Evolutionary conservation across 352 stramenopile genomes (phyloP).

Genomic region (Phytophthora boehmeriae): DNA sequence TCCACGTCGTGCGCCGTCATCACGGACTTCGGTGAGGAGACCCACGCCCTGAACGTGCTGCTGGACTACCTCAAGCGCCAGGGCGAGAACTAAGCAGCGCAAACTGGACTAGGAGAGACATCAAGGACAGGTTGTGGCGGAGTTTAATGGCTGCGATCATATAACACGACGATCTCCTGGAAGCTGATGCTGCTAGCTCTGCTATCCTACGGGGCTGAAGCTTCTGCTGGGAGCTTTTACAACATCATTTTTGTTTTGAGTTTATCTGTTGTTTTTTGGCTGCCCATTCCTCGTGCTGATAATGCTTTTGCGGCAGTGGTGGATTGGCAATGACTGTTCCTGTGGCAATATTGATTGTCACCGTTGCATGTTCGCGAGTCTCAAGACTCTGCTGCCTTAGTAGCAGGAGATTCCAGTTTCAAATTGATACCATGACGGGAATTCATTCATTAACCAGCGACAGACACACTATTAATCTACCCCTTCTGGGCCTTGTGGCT

Average conservation of each 20-base stretch:
- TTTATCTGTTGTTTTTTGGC: constrained; percentile 2
- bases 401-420: neutral
- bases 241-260: constrained; percentile 4
- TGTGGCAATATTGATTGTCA: too few species aligned
- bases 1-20: constrained; percentile 98
- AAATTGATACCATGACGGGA: neutral
- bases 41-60: constrained; percentile 96
- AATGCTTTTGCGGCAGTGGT: too few species aligned
- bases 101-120: constrained; percentile 24
- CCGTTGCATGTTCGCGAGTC: too few species aligned
- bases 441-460: constrained; percentile 19
- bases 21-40: constrained; percentile 99
- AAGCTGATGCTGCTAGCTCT: constrained; percentile 22
- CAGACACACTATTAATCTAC: constrained; percentile 22
- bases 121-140: constrained; percentile 23
- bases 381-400: too few species aligned
- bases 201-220: constrained; percentile 27
- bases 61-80: constrained; percentile 99
- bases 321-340: too few species aligned
- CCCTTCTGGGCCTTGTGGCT: constrained; percentile 2
- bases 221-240: constrained; percentile 57
- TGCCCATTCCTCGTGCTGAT: constrained; percentile 1
- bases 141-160: constrained; percentile 22
- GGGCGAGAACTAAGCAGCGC: constrained; percentile 85
- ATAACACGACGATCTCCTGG: constrained; percentile 27